Evolutionary conservation across 441 rosid genomes (phyloP).

Genomic region (Dalechampia spathulata): DNA sequence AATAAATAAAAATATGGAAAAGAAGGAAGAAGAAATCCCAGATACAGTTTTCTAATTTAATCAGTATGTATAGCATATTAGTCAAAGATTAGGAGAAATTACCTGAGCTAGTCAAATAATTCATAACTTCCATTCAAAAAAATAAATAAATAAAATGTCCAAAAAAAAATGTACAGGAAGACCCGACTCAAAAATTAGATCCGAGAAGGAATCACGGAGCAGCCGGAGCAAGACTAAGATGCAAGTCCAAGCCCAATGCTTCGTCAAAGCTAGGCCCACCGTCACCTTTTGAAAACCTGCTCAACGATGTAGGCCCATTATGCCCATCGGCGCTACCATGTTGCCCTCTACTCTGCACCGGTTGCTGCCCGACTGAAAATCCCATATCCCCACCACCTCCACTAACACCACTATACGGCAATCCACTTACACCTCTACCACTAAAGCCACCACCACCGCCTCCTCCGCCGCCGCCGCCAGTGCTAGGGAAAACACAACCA

Average conservation of each 20-base stretch:
- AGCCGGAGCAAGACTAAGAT: conserved; percentile 87
- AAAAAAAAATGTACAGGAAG: conserved; percentile 41
- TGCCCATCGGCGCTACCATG: conserved; percentile 34
- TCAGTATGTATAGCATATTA: too few species aligned
- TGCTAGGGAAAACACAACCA: conserved; percentile 49
- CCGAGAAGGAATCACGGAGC: conserved; percentile 37
- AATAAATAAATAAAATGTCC: conserved; percentile 25
- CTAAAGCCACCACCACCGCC: conserved; percentile 22
- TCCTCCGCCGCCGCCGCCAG: conserved; percentile 8
- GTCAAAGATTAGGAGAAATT: not conserved
- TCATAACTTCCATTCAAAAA: conserved; percentile 3
- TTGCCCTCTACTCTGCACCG: conserved; percentile 24
- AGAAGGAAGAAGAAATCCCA: too few species aligned
- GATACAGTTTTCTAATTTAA: too few species aligned
- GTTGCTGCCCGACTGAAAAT: conserved; percentile 14
- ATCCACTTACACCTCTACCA: conserved; percentile 21
- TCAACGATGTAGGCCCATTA: conserved; percentile 29
- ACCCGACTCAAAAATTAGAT: conserved; percentile 8
- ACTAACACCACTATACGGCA: conserved; percentile 31
- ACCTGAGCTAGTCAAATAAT: conserved; percentile 1
- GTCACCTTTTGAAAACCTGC: conserved; percentile 54
- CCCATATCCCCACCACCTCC: conserved; percentile 34
- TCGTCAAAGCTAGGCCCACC: conserved; percentile 63
- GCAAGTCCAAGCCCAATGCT: conserved; percentile 71
- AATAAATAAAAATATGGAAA: too few species aligned